phyloP scores from a whole-genome alignment of 306 rosid species.

The Neltuma alba region DNA sequence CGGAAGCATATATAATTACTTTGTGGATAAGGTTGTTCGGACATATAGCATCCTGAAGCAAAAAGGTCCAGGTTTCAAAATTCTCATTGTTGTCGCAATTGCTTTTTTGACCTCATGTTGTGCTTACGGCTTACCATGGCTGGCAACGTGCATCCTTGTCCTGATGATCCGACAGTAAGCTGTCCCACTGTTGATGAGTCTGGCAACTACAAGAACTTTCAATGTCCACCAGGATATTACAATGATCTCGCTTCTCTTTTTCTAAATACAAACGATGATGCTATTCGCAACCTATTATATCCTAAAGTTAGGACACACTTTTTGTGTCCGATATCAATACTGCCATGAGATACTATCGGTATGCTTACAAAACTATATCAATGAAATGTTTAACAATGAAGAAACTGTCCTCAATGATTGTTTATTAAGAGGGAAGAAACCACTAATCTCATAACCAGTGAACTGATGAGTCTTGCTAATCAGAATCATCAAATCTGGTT shows the following conservation, averaged over 20 bases:
- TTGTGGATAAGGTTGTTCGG: too few species aligned
- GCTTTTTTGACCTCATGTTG: constrained; percentile 76
- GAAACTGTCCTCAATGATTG: neutral
- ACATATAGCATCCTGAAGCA: too few species aligned
- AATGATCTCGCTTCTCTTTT: constrained; percentile 95
- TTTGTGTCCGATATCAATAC: too few species aligned
- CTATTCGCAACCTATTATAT: constrained; percentile 85
- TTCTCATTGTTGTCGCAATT: constrained; percentile 58
- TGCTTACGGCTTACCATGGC: constrained; percentile 76
- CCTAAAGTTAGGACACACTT: too few species aligned
- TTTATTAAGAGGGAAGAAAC: neutral
- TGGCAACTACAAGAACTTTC: constrained; percentile 81
- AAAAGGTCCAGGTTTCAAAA: constrained; percentile 61
- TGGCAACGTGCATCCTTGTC: constrained; percentile 71
- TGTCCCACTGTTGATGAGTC: constrained; percentile 71
- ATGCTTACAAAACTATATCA: neutral
- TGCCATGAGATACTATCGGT: too few species aligned
- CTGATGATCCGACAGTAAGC: constrained; percentile 37
- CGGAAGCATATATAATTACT: too few species aligned
- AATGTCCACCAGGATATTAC: constrained; percentile 82
- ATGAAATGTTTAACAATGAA: neutral
- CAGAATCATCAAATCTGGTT: neutral
- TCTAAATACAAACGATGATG: constrained; percentile 87
- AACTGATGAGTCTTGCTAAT: neutral
- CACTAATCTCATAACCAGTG: neutral